Evolutionary conservation across 2,329 filamentous ascomycete species (phyloP), one percentile per base, ranked within the genome.

Genomic region (Camptophora hylomeconis): DNA sequence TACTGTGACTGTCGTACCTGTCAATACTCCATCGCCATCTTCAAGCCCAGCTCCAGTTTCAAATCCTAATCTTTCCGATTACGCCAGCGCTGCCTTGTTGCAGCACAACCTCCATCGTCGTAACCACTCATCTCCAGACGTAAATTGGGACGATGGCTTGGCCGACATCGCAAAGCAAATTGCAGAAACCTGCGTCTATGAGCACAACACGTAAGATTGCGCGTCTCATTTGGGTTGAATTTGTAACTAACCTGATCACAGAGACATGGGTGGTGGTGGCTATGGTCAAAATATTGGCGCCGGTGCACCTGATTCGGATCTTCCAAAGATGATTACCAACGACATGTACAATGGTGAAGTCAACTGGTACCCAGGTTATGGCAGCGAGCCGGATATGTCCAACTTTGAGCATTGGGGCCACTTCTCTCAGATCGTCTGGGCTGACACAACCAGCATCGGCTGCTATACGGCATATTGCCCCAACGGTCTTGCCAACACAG

Each of bases 211-310:
- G 76, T 82, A 69, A 61, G 74, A 63, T n/a, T n/a, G n/a, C n/a
- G n/a, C n/a, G 12, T 30, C n/a, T 9, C 12, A 24, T 12, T 24
- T 6, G 7, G 4, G 7, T 11, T 4, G 30, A 44, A 12, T 7
- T 20, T 18, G 16, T 8, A 27, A 27, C 31, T 45, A 73, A 69
- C 45, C 52, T 58, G 13, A n/a, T n/a, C n/a, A n/a, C n/a, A n/a
- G n/a, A n/a, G n/a, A n/a, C n/a, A n/a, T n/a, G n/a, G 60, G 68
- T 38, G 64, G 60, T 28, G 72, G 72, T 31, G 64, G 67, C 24
- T 92, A 89, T 49, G 89, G 89, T 39, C 89, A 98, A 62, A 98
- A 95, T 68, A 76, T 95, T 35, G 87, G 81, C 48, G 75, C 76
- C 36, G 64, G 75, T 41, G 65, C 70, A 36, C 48, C 55, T 2